A percentile compares a stretch with the other conserved stretches of the same genome.
Evolutionary conservation across 2,329 filamentous ascomycete species (phyloP).

Genomic region (Xylariaceae sp.): DNA sequence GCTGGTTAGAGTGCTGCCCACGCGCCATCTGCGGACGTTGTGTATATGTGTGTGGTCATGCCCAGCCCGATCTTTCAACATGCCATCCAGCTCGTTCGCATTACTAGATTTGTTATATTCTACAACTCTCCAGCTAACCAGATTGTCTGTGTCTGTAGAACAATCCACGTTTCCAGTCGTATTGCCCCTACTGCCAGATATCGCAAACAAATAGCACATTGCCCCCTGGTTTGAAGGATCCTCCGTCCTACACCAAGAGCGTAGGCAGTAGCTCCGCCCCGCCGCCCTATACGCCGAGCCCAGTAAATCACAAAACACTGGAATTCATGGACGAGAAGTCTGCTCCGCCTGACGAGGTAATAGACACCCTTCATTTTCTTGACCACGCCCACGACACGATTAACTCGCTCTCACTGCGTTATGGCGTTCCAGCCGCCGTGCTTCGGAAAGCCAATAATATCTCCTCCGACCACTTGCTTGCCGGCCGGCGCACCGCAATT

Average conservation of each 20-base stretch:
- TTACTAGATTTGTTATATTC: constrained; percentile 1
- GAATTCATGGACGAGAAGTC: constrained; percentile 28
- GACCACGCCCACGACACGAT: constrained; percentile 64
- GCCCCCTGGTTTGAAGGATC: constrained; percentile 59
- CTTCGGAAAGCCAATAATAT: constrained; percentile 65
- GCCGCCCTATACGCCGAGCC: constrained; percentile 35
- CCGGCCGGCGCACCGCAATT: constrained; percentile 61
- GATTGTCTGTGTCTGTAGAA: constrained; percentile 34
- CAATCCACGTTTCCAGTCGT: constrained; percentile 61
- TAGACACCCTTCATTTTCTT: constrained; percentile 70
- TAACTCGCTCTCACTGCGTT: constrained; percentile 62
- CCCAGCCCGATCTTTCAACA: background rate
- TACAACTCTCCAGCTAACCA: constrained; percentile 9
- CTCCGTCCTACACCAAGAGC: constrained; percentile 56
- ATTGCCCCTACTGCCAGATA: constrained; percentile 73
- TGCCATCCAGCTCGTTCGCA: constrained; percentile 2
- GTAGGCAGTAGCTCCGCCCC: constrained; percentile 30
- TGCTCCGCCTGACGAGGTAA: constrained; percentile 24
- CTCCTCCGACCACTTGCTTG: constrained; percentile 64
- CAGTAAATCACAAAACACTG: constrained; percentile 16
- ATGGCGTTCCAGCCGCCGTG: constrained; percentile 58
- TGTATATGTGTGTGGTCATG: constrained; percentile 46
- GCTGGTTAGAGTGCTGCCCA: constrained; percentile 62
- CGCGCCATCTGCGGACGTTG: constrained; percentile 68
- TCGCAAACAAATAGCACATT: constrained; percentile 47